A percentile compares a stretch with the other conserved stretches of the same genome.
Conservation (phyloP, 371 early-diverging fungal species). For the Zychaea mexicana region DNA sequence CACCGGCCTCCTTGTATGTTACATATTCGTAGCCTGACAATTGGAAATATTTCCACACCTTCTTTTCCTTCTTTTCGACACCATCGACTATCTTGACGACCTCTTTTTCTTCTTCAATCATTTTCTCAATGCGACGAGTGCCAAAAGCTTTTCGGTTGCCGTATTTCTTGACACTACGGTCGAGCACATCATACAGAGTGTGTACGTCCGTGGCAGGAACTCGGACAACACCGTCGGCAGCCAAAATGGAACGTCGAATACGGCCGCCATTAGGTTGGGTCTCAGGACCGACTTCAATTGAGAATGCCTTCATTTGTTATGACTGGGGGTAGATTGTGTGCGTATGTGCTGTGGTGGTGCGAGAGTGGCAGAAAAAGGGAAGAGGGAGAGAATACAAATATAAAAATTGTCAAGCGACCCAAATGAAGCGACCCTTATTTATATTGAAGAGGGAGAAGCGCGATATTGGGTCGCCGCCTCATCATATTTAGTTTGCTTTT, state of each 20-base stretch:
- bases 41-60: slow-evolving; percentile 85
- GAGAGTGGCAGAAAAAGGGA: neutral
- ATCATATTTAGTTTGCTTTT: neutral
- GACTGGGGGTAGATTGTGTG: neutral
- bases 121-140: slow-evolving; percentile 62
- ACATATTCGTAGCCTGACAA: slow-evolving; percentile 70
- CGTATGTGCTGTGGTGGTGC: neutral
- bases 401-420: no score
- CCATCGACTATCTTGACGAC: slow-evolving; percentile 70
- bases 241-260: slow-evolving; percentile 51
- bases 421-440: no score
- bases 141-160: slow-evolving; percentile 63
- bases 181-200: slow-evolving; percentile 73
- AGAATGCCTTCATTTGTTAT: slow-evolving; percentile 21
- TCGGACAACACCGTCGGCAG: slow-evolving; percentile 50
- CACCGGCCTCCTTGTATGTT: slow-evolving; percentile 63
- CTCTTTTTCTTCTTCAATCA: slow-evolving; percentile 80
- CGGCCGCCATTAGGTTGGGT: slow-evolving; percentile 35
- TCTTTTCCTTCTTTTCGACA: slow-evolving; percentile 71
- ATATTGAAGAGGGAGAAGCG: no score
- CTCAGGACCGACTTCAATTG: slow-evolving; percentile 23
- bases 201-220: slow-evolving; percentile 58
- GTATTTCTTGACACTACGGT: slow-evolving; percentile 52
- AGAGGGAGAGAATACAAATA: neutral
- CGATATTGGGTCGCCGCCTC: slow-evolving; percentile 20